Conservation (phyloP, 306 rosid species). For the Fragaria iinumae region DNA sequence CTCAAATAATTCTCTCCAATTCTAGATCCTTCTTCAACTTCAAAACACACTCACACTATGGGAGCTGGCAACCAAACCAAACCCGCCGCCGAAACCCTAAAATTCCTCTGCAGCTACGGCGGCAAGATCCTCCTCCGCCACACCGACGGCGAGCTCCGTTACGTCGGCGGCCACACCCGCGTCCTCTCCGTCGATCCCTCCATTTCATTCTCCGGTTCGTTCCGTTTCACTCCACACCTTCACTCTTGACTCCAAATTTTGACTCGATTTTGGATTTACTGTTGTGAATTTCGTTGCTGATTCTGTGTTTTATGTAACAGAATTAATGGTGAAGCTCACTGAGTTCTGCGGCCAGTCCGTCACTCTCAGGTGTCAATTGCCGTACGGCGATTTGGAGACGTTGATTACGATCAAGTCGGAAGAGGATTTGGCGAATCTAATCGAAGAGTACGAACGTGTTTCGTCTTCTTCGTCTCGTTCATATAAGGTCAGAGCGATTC, state of each 20-base stretch:
- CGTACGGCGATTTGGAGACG: conserved; percentile 81
- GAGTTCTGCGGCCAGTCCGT: conserved; percentile 69
- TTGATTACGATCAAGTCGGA: conserved; percentile 68
- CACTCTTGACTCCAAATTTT: neutral
- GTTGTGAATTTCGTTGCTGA: neutral
- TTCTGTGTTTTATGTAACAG: conserved; percentile 29
- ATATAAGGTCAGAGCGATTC: conserved; percentile 66
- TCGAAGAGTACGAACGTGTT: conserved; percentile 65
- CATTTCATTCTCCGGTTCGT: conserved; percentile 62
- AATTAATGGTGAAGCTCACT: conserved; percentile 62
- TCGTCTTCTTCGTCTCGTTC: conserved; percentile 41
- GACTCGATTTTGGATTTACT: neutral
- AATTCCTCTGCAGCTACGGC: conserved; percentile 83
- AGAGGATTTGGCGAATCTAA: conserved; percentile 62
- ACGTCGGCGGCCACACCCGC: conserved; percentile 79
- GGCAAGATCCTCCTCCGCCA: conserved; percentile 79
- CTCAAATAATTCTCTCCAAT: neutral
- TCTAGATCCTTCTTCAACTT: neutral
- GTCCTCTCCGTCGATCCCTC: conserved; percentile 63
- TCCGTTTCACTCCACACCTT: neutral
- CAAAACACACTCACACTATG: neutral
- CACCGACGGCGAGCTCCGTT: conserved; percentile 73
- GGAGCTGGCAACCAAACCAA: conserved; percentile 5
- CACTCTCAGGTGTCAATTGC: conserved; percentile 57
- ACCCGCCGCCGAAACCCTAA: conserved; percentile 29